Base-by-base conservation (phyloP, 192 early-diverging fungal genomes). In the Dissophora globulifera region DNA sequence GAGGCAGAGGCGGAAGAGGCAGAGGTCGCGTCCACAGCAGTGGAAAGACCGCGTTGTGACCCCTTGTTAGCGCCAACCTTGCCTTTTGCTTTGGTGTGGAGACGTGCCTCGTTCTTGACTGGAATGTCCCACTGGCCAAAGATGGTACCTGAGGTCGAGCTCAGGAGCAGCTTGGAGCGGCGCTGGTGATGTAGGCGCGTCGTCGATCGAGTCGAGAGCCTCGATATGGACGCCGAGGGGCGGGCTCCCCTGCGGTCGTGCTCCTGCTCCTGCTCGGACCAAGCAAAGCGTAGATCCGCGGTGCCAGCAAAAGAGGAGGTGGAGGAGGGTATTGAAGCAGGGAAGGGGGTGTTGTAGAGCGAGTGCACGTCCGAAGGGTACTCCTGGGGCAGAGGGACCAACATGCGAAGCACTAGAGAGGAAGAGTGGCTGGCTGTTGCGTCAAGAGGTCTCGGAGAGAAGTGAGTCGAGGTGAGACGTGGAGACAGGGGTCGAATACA, bases 101-200 rank as follows among this genome's bases (percentile, higher is more conserved):
- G 40, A 7, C 55, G 61, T 23, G 38, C 30, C 42, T 74, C 69
- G 41, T 33, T 45, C 40, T 74, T 74, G 27, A 74, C 22, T 25
- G 45, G 42, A 32, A 74, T 58, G 17, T 74, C 62, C 69, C 69
- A 74, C 15, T 58, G 46, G 15, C 69, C 69, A 42, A 58, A 74
- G 27, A 74, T 74, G 1, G 61, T 30, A 11, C 49, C 58, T 1
- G 61, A 62, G 17, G 48, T 63, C 8, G 61, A 57, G 3, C 10
- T 35, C 1, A 63, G 17, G 29, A 68, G 38, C 29, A 45, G 19
- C 31, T 32, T 58, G 43, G 67, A 60, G 23, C 54, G 67, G 20
- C 67, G 67, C 25, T 58, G 49, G 41, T 53, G 57, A n/a, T 46
- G 56, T 17, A 25, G 50, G 6, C 54, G 67, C 27, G 67, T 43